Evolutionary conservation across 192 early-diverging fungal genomes (phyloP).

Genomic region (Phycomyces nitens): DNA sequence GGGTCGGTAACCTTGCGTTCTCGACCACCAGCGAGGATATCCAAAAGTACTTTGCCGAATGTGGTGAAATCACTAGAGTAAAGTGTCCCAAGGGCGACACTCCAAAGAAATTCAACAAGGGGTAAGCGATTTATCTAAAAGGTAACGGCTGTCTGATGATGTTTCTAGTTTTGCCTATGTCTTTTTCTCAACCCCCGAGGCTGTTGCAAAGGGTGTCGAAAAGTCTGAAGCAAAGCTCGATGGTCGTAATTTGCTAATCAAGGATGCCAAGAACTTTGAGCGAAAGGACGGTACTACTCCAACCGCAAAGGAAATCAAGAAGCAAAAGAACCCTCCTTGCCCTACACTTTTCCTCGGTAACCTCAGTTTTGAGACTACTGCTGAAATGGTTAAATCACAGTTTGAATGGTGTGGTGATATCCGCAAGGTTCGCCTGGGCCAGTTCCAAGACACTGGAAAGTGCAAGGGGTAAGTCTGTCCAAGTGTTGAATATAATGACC

Average conservation of each 20-base stretch:
- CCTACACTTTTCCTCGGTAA: slow-evolving; percentile 71
- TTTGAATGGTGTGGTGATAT: slow-evolving; percentile 65
- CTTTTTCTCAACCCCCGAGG: slow-evolving; percentile 55
- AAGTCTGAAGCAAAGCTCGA: slow-evolving; percentile 58
- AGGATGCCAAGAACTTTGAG: slow-evolving; percentile 57
- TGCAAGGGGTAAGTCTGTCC: slow-evolving; percentile 59
- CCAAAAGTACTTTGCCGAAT: slow-evolving; percentile 52
- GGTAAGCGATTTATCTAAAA: slow-evolving; percentile 18
- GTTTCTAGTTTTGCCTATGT: slow-evolving; percentile 64
- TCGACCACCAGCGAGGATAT: slow-evolving; percentile 51
- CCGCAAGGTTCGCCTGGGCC: slow-evolving; percentile 63
- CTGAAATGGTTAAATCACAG: slow-evolving; percentile 44
- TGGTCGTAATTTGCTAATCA: slow-evolving; percentile 63
- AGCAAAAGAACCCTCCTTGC: slow-evolving; percentile 53
- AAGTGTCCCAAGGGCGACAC: slow-evolving; percentile 42
- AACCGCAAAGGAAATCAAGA: slow-evolving; percentile 34
- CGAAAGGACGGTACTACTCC: slow-evolving; percentile 52
- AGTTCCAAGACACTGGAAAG: slow-evolving; percentile 73
- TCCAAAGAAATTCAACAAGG: slow-evolving; percentile 41
- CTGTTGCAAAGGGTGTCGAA: slow-evolving; percentile 55
- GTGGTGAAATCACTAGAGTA: slow-evolving; percentile 47
- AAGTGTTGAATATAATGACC: background rate
- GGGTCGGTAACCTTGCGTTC: slow-evolving; percentile 73
- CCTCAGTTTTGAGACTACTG: slow-evolving; percentile 55
- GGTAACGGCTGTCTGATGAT: background rate